These are phyloP conservation scores for Sambucus nigra DNA, from an alignment of 129 eudicot species.

Conservation along the genomic window DNA sequence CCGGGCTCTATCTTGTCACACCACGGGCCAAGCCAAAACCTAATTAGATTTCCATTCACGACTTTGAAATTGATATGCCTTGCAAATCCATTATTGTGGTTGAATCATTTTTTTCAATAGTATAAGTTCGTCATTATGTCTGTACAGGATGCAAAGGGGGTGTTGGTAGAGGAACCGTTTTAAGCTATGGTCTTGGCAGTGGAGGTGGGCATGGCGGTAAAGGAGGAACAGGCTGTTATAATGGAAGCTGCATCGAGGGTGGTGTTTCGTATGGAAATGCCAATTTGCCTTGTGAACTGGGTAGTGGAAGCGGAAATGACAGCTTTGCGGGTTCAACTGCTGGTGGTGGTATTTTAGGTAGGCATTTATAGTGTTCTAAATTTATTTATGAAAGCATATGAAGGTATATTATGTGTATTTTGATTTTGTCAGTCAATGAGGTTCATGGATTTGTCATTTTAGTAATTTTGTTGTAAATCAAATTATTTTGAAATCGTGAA, in stretches of 20 bases:
- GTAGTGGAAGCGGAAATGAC: slow-evolving; percentile 96
- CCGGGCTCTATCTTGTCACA: too few species aligned
- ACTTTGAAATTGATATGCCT: too few species aligned
- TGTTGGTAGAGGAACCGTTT: slow-evolving; percentile 51
- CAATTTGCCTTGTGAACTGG: slow-evolving; percentile 79
- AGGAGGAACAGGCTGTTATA: slow-evolving; percentile 74
- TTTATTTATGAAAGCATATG: too few species aligned
- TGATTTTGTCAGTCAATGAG: too few species aligned
- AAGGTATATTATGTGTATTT: too few species aligned
- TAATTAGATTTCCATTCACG: too few species aligned
- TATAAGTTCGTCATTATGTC: slow-evolving; percentile 6
- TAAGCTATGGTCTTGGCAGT: slow-evolving; percentile 58
- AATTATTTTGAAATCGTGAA: background rate
- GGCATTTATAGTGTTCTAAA: too few species aligned
- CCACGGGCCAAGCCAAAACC: too few species aligned
- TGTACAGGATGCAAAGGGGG: slow-evolving; percentile 82
- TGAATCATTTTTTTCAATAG: background rate
- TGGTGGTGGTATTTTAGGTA: slow-evolving; percentile 89
- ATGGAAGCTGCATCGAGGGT: slow-evolving; percentile 57
- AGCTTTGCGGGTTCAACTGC: slow-evolving; percentile 50
- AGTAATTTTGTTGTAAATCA: too few species aligned
- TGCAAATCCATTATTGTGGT: background rate
- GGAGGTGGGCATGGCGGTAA: slow-evolving; percentile 98
- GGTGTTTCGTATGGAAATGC: slow-evolving; percentile 75
- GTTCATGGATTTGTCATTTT: too few species aligned